phyloP scores from a whole-genome alignment of 768 basidiomycete species.

The Mycena epipterygia region DNA sequence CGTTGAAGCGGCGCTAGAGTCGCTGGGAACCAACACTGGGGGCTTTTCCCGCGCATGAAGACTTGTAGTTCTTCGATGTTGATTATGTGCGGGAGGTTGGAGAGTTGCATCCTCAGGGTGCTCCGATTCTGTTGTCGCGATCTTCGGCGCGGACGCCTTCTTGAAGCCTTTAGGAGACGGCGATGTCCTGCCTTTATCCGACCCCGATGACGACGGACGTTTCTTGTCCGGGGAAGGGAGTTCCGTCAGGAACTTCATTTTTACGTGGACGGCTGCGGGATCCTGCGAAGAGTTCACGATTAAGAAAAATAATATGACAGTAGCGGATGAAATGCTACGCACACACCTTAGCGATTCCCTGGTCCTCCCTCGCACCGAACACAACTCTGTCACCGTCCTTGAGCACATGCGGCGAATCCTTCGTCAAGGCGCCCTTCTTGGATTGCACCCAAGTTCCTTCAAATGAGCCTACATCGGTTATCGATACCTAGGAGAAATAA shows the following conservation, averaged over 20 bases:
- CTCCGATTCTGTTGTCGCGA: background rate
- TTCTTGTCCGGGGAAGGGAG: background rate
- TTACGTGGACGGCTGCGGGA: constrained; percentile 26
- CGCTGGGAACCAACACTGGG: background rate
- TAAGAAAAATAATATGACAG: background rate
- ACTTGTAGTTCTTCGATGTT: constrained; percentile 16
- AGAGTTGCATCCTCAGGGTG: background rate
- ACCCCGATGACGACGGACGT: background rate
- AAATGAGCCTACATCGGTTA: constrained; percentile 28
- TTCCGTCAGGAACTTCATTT: constrained; percentile 23
- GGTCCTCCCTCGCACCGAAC: constrained; percentile 30
- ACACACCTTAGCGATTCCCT: constrained; percentile 6
- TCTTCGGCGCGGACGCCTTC: background rate
- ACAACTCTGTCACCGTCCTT: constrained; percentile 34
- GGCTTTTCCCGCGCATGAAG: constrained; percentile 11
- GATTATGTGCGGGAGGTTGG: background rate
- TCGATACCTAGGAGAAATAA: constrained; percentile 19
- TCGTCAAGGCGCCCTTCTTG: constrained; percentile 21
- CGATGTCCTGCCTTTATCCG: background rate
- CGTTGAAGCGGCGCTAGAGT: background rate
- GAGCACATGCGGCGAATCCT: constrained; percentile 18
- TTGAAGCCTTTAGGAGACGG: background rate
- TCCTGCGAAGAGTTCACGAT: constrained; percentile 6
- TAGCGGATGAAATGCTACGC: background rate
- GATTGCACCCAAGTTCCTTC: constrained; percentile 33